Base-by-base conservation (phyloP, 495 filamentous ascomycete species). In the Lindgomyces ingoldianus region DNA sequence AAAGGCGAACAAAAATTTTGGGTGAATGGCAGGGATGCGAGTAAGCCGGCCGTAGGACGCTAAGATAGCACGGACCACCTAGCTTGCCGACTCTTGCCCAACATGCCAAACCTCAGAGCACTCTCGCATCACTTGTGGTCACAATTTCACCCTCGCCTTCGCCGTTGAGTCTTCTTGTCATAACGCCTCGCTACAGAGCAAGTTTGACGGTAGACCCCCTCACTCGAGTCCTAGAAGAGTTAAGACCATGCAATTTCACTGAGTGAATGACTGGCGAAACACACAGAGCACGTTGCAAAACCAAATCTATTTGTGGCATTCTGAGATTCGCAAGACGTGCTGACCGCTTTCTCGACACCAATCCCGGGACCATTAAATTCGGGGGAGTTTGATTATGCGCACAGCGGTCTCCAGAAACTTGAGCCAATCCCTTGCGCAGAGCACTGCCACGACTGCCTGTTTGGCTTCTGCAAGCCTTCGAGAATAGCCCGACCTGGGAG, bases 331-430 rank as follows among this genome's bases (percentile, higher is more conserved):
- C 21, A 27, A 10, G 33, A 30, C 24, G 27, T 19, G 56, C 56
- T 66, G 63, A 66, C 63, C 63, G 63, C 63, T 57, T 66, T 65
- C 55, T 18, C 21, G 4, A 49, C n/a, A 64, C 29, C 42, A 30
- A 11, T 29, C 51, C 53, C 49, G 52, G 19, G 21, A 47, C 45
- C 46, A 46, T 39, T 39, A 39, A 39, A 6, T 14, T 39, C 24
- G 25, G 51, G 46, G 47, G 24, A 12, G 8, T 46, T 48, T 57
- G 60, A 48, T 63, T 63, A 63, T 63, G 50, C 29, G 61, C 44
- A 52, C 52, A 27, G 33, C n/a, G 39, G 16, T 2, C 3, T 29
- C 11, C 21, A 18, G 3, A 6, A 11, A 19, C 41, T 39, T 27
- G 21, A 11, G 8, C 41, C 27, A 60, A 57, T 49, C 44, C 41